Evolutionary conservation across 257 asterid species (phyloP), one percentile per base, ranked within the genome.

Genomic region (Forsythia suspensa): DNA sequence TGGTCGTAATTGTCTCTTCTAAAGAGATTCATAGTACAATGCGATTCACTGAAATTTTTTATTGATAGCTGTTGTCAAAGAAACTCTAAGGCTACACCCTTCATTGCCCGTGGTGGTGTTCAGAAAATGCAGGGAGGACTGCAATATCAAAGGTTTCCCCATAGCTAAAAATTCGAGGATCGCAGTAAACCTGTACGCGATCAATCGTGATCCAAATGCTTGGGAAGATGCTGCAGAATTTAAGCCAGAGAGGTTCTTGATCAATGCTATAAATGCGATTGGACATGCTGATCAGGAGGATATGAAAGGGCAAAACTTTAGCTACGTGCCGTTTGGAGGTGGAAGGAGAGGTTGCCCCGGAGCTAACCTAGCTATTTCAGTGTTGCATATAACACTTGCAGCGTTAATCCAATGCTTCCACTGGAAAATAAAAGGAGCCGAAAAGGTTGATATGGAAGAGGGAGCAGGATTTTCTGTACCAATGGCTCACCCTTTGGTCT

Each of bases 301-400:
- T 37, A 71, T 76, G 38, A 79, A 80, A 51, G 82, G 15, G 18
- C 84, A 83, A 43, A 80, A 77, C n/a, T 80, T 73, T 34, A 44
- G 72, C 59, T 80, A 77, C 40, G 81, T 76, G 55, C 78, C 84
- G 1, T 84, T 80, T 74, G 87, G 87, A 4, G 84, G 80, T 16
- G 87, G 87, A 57, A 21, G 79, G 38, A 67, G 84, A 41, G 82
- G 80, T 21, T 80, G 86, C 59, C 84, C 84, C 38, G 82, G 80
- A 9, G 77, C 77, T 13, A 80, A 52, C 3, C 72, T 80, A 16
- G 18, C 38, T 4, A 21, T 18, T 0, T 63, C 70, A 9, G 8
- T 63, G 70, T 24, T 63, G 74, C 84, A 83, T 29, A 44, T 61
- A 41, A 76, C 79, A 3, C 71, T 83, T 16, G 87, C 81, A 20